Conservation (phyloP, 768 basidiomycete species). For the Phaeotremella fagi region DNA sequence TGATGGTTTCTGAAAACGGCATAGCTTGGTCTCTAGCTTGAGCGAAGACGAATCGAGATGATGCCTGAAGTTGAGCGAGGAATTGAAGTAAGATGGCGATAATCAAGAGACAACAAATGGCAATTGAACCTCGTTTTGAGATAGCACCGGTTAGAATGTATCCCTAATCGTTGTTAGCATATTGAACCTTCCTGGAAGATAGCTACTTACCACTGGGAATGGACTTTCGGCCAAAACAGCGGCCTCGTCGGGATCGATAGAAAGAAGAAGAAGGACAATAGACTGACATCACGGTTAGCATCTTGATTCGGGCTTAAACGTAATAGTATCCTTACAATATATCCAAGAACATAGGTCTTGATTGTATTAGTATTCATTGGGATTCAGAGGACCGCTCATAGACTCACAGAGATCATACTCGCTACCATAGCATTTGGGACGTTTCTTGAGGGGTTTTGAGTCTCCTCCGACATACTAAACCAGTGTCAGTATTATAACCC, state of each 20-base stretch:
- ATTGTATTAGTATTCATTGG: background rate
- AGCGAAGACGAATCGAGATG: conserved; percentile 51
- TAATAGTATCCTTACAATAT: conserved; percentile 38
- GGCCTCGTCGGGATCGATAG: conserved; percentile 22
- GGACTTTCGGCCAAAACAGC: conserved; percentile 16
- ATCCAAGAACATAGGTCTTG: conserved; percentile 47
- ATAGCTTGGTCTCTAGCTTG: conserved; percentile 50
- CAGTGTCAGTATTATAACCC: background rate
- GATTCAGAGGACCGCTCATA: conserved; percentile 10
- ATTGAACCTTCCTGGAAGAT: background rate
- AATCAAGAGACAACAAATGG: conserved; percentile 37
- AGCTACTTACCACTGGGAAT: conserved; percentile 37
- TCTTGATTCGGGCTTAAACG: background rate
- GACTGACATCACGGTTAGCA: conserved; percentile 18
- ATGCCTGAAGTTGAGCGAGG: conserved; percentile 50
- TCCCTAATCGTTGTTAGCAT: conserved; percentile 27
- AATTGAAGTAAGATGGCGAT: conserved; percentile 45
- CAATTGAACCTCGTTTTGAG: conserved; percentile 33
- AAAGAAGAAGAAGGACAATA: conserved; percentile 45
- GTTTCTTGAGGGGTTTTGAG: conserved; percentile 47
- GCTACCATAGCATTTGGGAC: conserved; percentile 49
- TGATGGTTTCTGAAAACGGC: conserved; percentile 47
- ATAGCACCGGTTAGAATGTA: conserved; percentile 47
- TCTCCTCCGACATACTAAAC: conserved; percentile 49
- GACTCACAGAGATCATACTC: conserved; percentile 32